Evolutionary conservation across 805 yeast species (phyloP).

Genomic region (Saturnispora hagleri): DNA sequence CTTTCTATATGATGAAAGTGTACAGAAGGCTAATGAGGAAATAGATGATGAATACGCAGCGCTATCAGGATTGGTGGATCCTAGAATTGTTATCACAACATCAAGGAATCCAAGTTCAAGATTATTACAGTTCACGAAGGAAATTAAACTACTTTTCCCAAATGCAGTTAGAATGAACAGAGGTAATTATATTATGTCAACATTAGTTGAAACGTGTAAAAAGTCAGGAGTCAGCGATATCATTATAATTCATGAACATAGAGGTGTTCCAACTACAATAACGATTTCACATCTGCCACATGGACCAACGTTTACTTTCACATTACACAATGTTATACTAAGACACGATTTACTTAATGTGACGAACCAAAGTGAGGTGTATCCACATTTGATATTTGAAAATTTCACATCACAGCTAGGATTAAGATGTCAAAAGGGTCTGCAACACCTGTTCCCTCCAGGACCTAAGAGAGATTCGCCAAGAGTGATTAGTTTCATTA

Average conservation of each 20-base stretch:
- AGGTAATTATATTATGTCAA: slow-evolving; percentile 85
- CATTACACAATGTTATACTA: slow-evolving; percentile 86
- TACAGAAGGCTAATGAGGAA: slow-evolving; percentile 30
- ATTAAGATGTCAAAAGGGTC: slow-evolving; percentile 63
- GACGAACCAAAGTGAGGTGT: slow-evolving; percentile 84
- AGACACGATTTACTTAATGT: slow-evolving; percentile 84
- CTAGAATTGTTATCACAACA: slow-evolving; percentile 86
- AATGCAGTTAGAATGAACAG: slow-evolving; percentile 82
- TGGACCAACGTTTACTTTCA: slow-evolving; percentile 93
- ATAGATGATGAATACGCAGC: slow-evolving; percentile 92
- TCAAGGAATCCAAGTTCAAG: slow-evolving; percentile 85
- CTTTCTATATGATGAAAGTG: slow-evolving; percentile 78
- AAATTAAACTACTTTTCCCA: slow-evolving; percentile 81
- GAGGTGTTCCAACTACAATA: slow-evolving; percentile 95
- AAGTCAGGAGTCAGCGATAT: slow-evolving; percentile 73
- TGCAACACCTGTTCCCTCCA: slow-evolving; percentile 90
- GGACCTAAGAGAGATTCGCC: slow-evolving; percentile 89
- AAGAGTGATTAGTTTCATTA: slow-evolving; percentile 87
- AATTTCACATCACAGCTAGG: slow-evolving; percentile 79
- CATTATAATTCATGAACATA: slow-evolving; percentile 83
- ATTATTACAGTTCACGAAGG: slow-evolving; percentile 86
- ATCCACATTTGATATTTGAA: slow-evolving; percentile 91
- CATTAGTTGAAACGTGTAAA: slow-evolving; percentile 75
- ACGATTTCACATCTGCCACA: slow-evolving; percentile 95
- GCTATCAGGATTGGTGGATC: slow-evolving; percentile 80